Evolutionary conservation across 2,329 filamentous ascomycete species (phyloP), one percentile per base, ranked within the genome.

Genomic region (Neopestalotiopsis sp.): DNA sequence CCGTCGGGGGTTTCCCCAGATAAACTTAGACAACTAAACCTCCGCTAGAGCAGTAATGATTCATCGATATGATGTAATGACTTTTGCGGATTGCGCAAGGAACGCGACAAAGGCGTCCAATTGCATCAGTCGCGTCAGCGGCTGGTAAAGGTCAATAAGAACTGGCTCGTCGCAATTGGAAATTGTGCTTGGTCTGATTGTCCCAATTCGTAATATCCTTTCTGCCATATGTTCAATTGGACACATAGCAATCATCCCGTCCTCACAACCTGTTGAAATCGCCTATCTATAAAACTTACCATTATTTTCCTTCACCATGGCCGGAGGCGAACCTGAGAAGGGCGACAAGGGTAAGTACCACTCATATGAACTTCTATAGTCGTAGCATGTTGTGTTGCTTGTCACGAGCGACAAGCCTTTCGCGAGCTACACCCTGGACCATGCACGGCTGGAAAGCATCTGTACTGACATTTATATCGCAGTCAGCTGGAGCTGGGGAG

Each of bases 401-500:
- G 34, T 38, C 34, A 38, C 34, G 34, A 38, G 34, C 34, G 24
- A 28, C 3, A 4, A 3, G 24, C 24, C 24, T 28, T 28, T 28
- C 24, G 24, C 24, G 24, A 28, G 24, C 24, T 28, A 28, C 24
- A 28, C 24, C 24, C 24, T 28, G 24, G 24, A 4, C 24, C 24
- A 28, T 4, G 34, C 34, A 38, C 34, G 10, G 6, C 24, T 34
- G 12, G 4, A 4, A 30, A 14, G 6, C 3, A 59, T 3, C 1
- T 24, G 12, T 1, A 65, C 38, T 32, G n/a, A 67, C 38, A 62
- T 12, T 10, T 17, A 34, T 28, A 12, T 7, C 20, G 5, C 45
- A 91, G 90, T 91, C 74, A 88, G 88, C 69, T 91, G 89, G 89
- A 84, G 85, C 76, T 91, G 88, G 88, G 83, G 83, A 69, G 82